Percentiles rank a stretch among this genome's conserved stretches.
These are phyloP conservation scores for Zelonia costaricensis DNA, from an alignment of 208 protist genomes.

Conservation along the genomic window DNA sequence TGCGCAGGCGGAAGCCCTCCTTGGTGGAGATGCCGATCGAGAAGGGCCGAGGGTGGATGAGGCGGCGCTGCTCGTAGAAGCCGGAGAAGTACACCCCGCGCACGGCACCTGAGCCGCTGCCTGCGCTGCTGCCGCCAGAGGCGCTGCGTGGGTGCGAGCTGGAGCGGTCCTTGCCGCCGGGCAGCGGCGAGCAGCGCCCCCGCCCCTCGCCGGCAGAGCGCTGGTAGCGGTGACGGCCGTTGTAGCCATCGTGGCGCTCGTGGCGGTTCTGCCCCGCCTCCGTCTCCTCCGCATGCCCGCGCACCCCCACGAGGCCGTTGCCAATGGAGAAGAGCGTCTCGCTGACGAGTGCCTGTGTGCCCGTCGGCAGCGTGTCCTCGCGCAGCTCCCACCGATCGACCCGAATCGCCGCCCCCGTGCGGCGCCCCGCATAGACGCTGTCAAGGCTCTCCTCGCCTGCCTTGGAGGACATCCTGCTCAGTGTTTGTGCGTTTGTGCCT, in stretches of 20 bases:
- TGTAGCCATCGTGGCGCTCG: conserved; percentile 11
- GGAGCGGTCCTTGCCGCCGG: background rate
- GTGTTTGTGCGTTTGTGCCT: too few relatives aligned
- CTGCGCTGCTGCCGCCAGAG: background rate
- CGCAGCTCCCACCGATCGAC: conserved; percentile 68
- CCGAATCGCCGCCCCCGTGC: conserved; percentile 22
- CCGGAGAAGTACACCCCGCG: conserved; percentile 66
- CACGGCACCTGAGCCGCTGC: background rate
- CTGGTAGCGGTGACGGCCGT: background rate
- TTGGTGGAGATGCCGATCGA: conserved; percentile 36
- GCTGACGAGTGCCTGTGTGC: conserved; percentile 47
- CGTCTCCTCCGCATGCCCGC: conserved; percentile 78
- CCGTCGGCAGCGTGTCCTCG: conserved; percentile 48
- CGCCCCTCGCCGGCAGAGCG: background rate
- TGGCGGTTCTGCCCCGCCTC: conserved; percentile 19
- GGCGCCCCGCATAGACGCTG: conserved; percentile 10
- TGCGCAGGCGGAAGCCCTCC: conserved; percentile 71
- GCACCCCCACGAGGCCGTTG: conserved; percentile 82
- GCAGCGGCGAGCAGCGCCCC: background rate
- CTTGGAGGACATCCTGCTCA: conserved; percentile 24
- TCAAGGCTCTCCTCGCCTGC: background rate
- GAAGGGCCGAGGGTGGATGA: conserved; percentile 34
- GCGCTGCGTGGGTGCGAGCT: conserved; percentile 6
- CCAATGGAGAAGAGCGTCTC: conserved; percentile 84
- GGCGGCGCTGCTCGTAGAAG: conserved; percentile 70